Percentiles rank a stretch among this genome's conserved stretches.
Conservation (phyloP, 331 rosid species). For the Rhamnella rubrinervis region DNA sequence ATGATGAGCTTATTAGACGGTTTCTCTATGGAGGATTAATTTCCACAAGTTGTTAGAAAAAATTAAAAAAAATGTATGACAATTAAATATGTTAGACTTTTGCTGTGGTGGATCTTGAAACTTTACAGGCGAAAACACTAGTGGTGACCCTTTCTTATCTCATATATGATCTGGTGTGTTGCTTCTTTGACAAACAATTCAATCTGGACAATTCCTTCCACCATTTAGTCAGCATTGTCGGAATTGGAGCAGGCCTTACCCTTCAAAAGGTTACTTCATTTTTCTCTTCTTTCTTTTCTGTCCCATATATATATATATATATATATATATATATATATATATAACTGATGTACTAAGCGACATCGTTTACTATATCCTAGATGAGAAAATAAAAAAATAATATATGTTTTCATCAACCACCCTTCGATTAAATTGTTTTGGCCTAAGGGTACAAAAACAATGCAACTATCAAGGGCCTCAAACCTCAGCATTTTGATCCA, state of each 20-base stretch:
- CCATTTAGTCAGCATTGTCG: slow-evolving; percentile 78
- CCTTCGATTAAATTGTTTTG: too few relatives aligned
- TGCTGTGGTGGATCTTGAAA: not conserved
- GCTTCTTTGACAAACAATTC: slow-evolving; percentile 56
- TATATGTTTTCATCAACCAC: too few relatives aligned
- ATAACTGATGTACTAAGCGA: too few relatives aligned
- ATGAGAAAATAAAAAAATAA: too few relatives aligned
- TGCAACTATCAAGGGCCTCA: too few relatives aligned
- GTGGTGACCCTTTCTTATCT: slow-evolving; percentile 68
- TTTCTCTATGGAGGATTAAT: too few relatives aligned
- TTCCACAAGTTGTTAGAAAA: too few relatives aligned
- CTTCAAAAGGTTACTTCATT: slow-evolving; percentile 55
- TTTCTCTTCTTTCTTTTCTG: not conserved
- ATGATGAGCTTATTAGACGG: too few relatives aligned
- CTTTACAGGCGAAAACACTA: slow-evolving; percentile 57
- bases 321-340: too few relatives aligned
- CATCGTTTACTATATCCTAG: too few relatives aligned
- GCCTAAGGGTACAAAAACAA: too few relatives aligned
- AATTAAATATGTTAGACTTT: not conserved
- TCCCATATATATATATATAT: not conserved
- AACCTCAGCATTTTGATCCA: too few relatives aligned
- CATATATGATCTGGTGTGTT: slow-evolving; percentile 72
- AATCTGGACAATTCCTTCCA: slow-evolving; percentile 63
- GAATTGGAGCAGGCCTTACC: slow-evolving; percentile 66
- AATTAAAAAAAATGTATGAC: not conserved